Base-by-base conservation (phyloP, 371 early-diverging fungal genomes). In the Haplosporangium sp. region DNA sequence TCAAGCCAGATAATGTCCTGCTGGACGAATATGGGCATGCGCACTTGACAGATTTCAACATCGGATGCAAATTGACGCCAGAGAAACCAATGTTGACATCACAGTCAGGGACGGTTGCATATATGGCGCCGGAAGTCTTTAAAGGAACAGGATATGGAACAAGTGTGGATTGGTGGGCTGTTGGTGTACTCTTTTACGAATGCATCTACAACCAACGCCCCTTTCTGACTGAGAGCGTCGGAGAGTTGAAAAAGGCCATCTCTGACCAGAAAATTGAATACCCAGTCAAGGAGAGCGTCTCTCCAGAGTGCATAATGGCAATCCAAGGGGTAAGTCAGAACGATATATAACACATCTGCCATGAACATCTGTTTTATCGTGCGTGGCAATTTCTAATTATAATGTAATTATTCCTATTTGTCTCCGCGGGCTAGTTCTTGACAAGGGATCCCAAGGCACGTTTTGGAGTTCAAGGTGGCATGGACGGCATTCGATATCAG, bases 151-250 rank as follows among this genome's bases (percentile, higher is more conserved):
- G 93, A 4, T 95, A 95, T 75, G 84, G 84, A 53, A 85, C 86
- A 68, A 84, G 89, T 1, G 89, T 93, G 13, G 94, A 98, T 81
- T 95, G 95, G 92, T 98, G 98, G 98, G 85, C 92, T 20, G 67
- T 96, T 16, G 98, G 96, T 0, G 89, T 96, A 12, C 81, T 92
- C 9, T 69, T 96, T 18, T 97, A 88, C 64, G 91, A 91, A 65
- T 86, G 87, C 48, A 83, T 89, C 6, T 89, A 89, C 23, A 53
- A 48, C 52, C 72, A 87, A 84, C 83, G 86, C 46, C 89, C 89
- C 5, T 89, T 89, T 69, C 87, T 85, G 45, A 79, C 81, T 48
- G 83, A 83, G n/a, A 84, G 82, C 38, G 83, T 77, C 20, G 86
- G 86, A 11, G 89, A 89, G 48, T 55, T 89, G 42, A 83, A 82